Evolutionary conservation across 2,329 filamentous ascomycete species (phyloP).

Genomic region (Fusarium austroafricanum): DNA sequence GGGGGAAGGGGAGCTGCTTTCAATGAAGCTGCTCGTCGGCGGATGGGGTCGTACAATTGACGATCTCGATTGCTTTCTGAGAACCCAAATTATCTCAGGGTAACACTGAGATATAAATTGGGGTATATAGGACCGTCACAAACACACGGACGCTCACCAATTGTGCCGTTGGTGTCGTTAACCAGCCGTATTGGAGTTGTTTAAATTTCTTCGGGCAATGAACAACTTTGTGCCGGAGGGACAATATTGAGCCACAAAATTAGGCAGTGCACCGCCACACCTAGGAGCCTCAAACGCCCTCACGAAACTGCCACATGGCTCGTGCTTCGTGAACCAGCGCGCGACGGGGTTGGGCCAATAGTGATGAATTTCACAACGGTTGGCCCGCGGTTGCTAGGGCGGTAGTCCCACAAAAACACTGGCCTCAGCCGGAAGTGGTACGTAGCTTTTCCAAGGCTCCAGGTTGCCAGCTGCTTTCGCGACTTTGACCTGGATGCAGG

Average conservation of each 20-base stretch:
- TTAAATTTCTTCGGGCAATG: slow-evolving; percentile 47
- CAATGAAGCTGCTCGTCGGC: slow-evolving; percentile 18
- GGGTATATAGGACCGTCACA: slow-evolving; percentile 26
- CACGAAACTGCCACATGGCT: slow-evolving; percentile 30
- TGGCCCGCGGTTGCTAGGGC: slow-evolving; percentile 62
- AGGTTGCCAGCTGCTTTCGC: slow-evolving; percentile 13
- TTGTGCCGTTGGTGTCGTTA: slow-evolving; percentile 26
- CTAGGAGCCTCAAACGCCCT: slow-evolving; percentile 3
- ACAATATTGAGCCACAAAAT: slow-evolving; percentile 5
- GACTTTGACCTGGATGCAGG: slow-evolving; percentile 31
- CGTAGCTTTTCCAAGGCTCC: slow-evolving; percentile 28
- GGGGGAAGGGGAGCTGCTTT: slow-evolving; percentile 25
- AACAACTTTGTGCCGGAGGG: slow-evolving; percentile 44
- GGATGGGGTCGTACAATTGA: slow-evolving; percentile 18
- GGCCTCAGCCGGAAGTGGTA: slow-evolving; percentile 18
- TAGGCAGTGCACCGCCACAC: slow-evolving; percentile 36
- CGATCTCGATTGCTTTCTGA: slow-evolving; percentile 9
- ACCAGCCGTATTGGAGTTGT: slow-evolving; percentile 24
- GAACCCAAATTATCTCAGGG: slow-evolving; percentile 18
- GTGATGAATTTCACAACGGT: slow-evolving; percentile 51
- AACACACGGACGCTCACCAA: slow-evolving; percentile 37
- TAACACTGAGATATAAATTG: slow-evolving; percentile 10
- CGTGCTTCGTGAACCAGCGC: slow-evolving; percentile 23
- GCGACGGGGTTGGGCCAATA: slow-evolving; percentile 56
- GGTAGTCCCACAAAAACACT: slow-evolving; percentile 23